These are phyloP conservation scores for Diplodia mutila DNA, from an alignment of 2,329 filamentous ascomycete genomes.

Conservation along the genomic window DNA sequence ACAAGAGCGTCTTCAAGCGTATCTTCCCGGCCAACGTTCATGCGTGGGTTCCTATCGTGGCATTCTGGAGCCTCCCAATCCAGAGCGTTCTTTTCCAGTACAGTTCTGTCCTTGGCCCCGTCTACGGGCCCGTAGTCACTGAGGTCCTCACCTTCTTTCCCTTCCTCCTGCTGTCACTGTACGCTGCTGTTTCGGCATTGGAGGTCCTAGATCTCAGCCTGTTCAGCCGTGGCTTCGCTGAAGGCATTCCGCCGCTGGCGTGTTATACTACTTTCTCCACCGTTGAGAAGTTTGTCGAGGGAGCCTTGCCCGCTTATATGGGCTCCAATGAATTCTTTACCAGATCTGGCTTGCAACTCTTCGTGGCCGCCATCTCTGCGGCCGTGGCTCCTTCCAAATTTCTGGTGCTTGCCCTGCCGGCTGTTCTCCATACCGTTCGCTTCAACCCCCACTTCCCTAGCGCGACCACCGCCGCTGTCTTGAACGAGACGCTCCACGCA, in stretches of 20 bases:
- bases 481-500: constrained; percentile 68
- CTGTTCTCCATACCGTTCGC: constrained; percentile 70
- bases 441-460: constrained; percentile 76
- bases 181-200: constrained; percentile 55
- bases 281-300: constrained; percentile 47
- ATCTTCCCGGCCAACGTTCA: constrained; percentile 54
- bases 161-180: constrained; percentile 46
- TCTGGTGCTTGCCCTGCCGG: constrained; percentile 69
- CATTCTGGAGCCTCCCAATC: constrained; percentile 72
- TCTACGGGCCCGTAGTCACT: constrained; percentile 74
- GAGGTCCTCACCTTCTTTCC: constrained; percentile 72
- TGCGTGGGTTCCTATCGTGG: constrained; percentile 70
- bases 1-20: constrained; percentile 60
- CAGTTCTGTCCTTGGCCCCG: constrained; percentile 68
- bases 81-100: constrained; percentile 72
- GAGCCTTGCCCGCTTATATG: constrained; percentile 54
- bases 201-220: constrained; percentile 63
- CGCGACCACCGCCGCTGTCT: constrained; percentile 59
- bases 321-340: constrained; percentile 68
- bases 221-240: constrained; percentile 61
- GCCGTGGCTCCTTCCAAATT: constrained; percentile 70
- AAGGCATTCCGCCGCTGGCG: constrained; percentile 62
- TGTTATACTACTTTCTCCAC: constrained; percentile 68
- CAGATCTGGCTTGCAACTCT: constrained; percentile 71
- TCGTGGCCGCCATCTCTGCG: constrained; percentile 67